Base-by-base conservation (phyloP, 2,329 filamentous ascomycete species). In the Fusarium hostae region DNA sequence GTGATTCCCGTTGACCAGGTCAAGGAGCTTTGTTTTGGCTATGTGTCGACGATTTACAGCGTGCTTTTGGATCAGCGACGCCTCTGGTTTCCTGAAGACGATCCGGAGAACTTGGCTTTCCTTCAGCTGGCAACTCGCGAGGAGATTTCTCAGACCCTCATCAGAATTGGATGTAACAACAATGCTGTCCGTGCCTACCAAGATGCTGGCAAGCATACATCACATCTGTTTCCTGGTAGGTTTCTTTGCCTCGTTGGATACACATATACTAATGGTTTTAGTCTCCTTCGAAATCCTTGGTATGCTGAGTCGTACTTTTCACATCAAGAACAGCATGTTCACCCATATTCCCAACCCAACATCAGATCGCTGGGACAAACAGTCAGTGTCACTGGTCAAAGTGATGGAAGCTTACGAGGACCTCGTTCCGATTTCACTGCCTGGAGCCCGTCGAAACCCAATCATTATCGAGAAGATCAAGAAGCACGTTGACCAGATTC, bases 321-420 rank as follows among this genome's bases (percentile, higher is more conserved):
- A 88, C 57, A 84, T 88, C 26, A 79, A 80, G 9, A 78, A 84
- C 48, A 87, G 81, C 52, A 82, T 80, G 62, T 89, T 86, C 67
- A 86, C 86, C 3, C 84, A 85, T 76, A 80, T 90, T 3, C 88
- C 88, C 0, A 90, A 90, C 66, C 88, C 88, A 0, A 89, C 87
- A 0, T 80, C 82, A 3, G 85, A 86, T 58, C 79, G 78, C n/a
- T 89, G 87, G 87, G 83, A 88, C 63, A 86, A 82, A 63, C 81
- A 82, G 47, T 83, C 83, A 4, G 83, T 88, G 39, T 84, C 81
- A 41, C 72, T 87, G 3, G 74, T 78, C 20, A 82, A 80, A 55
- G 75, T 87, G 2, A 74, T 87, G 54, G 72, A 78, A 15, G 81
- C 83, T 5, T 87, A 81, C 71, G 51, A 74, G 9, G 68, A 68